Evolutionary conservation across 2,329 filamentous ascomycete species (phyloP).

Genomic region (Microcyclospora tardicrescens): DNA sequence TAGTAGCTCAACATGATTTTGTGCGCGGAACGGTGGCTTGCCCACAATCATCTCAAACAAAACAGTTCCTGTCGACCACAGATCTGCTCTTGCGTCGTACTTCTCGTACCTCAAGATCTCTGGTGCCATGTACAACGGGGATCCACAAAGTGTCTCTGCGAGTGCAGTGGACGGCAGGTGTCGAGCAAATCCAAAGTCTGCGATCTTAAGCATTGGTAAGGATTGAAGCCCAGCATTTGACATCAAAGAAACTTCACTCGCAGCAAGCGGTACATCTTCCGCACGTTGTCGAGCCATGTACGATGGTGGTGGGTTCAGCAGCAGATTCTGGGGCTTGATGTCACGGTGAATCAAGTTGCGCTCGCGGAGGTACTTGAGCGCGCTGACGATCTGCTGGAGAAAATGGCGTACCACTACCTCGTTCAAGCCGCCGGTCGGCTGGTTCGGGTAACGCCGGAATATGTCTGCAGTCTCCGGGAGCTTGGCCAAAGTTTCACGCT

Average conservation of each 20-base stretch:
- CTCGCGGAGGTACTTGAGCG: conserved; percentile 73
- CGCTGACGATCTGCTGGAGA: conserved; percentile 84
- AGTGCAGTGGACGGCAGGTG: conserved; percentile 81
- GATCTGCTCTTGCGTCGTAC: conserved; percentile 90
- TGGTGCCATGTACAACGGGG: conserved; percentile 95
- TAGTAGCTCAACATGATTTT: conserved; percentile 87
- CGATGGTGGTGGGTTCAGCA: conserved; percentile 68
- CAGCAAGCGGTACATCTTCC: conserved; percentile 58
- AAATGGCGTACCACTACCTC: conserved; percentile 97
- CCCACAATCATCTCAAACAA: conserved; percentile 91
- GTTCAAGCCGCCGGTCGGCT: conserved; percentile 70
- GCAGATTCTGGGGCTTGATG: conserved; percentile 91
- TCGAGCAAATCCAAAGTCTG: conserved; percentile 96
- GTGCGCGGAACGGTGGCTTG: conserved; percentile 77
- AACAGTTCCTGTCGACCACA: conserved; percentile 96
- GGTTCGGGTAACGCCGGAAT: conserved; percentile 84
- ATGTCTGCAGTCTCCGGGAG: conserved; percentile 78
- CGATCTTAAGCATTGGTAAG: conserved; percentile 90
- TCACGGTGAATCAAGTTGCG: conserved; percentile 90
- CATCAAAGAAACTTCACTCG: conserved; percentile 66
- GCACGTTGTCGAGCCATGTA: conserved; percentile 52
- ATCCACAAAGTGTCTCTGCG: conserved; percentile 91
- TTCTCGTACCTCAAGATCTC: conserved; percentile 95
- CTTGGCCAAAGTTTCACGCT: conserved; percentile 65
- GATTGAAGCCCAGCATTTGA: conserved; percentile 70